phyloP scores from a whole-genome alignment of 306 rosid species.

The Prunus armeniaca region DNA sequence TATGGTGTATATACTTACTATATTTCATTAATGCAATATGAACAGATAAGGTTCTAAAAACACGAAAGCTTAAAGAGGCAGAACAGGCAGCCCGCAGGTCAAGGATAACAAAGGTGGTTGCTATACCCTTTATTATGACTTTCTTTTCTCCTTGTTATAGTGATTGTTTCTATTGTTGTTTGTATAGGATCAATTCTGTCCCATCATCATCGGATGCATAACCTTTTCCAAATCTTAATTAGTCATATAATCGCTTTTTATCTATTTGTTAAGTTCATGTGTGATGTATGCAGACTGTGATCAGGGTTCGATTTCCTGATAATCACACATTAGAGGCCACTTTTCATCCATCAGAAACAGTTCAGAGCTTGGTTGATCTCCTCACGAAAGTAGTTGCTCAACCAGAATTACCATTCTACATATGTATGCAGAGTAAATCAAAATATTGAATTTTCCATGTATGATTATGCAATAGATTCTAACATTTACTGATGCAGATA shows the following conservation, averaged over 20 bases:
- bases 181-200: neutral
- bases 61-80: conserved; percentile 79
- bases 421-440: conserved; percentile 59
- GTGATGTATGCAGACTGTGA: conserved; percentile 58
- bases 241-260: neutral
- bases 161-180: neutral
- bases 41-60: conserved; percentile 76
- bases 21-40: neutral
- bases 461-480: neutral
- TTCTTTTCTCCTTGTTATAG: neutral
- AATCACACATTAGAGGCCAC: conserved; percentile 81
- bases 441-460: neutral
- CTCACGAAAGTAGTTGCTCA: conserved; percentile 65
- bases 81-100: conserved; percentile 83
- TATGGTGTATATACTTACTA: neutral
- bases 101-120: conserved; percentile 62
- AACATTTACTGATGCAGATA: conserved; percentile 49
- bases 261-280: conserved; percentile 14
- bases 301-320: conserved; percentile 91
- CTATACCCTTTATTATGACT: neutral
- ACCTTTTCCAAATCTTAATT: neutral
- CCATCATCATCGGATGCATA: neutral
- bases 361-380: conserved; percentile 73
- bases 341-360: conserved; percentile 79
- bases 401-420: conserved; percentile 68